Percentiles rank a stretch among this genome's conserved stretches.
Evolutionary conservation across 1,139 yeast species (phyloP).

Genomic region (Pichia sp.): DNA sequence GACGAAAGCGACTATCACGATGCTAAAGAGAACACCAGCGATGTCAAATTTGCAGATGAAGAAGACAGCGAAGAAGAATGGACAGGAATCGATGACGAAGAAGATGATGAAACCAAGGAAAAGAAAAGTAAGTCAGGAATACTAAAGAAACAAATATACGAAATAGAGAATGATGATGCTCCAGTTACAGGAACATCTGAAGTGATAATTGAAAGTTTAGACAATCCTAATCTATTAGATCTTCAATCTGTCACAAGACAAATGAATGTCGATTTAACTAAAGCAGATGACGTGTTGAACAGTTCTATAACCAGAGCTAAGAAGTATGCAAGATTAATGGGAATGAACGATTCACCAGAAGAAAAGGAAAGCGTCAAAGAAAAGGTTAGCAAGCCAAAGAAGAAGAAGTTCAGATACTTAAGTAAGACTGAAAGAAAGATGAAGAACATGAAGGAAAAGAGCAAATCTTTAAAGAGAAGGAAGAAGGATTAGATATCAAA

Average conservation of each 20-base stretch:
- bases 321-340: conserved; percentile 66
- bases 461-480: conserved; percentile 21
- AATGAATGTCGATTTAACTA: conserved; percentile 61
- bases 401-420: conserved; percentile 86
- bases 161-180: conserved; percentile 44
- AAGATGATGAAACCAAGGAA: conserved; percentile 14
- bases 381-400: conserved; percentile 40
- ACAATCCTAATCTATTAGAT: conserved; percentile 40
- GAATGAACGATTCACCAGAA: conserved; percentile 30
- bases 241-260: conserved; percentile 41
- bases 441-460: conserved; percentile 57
- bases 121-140: conserved; percentile 34
- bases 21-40: conserved; percentile 3
- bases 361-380: conserved; percentile 24
- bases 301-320: conserved; percentile 68
- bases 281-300: conserved; percentile 59
- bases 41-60: background rate
- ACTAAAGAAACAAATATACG: conserved; percentile 46
- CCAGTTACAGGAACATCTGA: conserved; percentile 57
- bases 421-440: conserved; percentile 74
- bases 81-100: conserved; percentile 23
- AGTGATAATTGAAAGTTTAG: conserved; percentile 58
- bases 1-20: conserved; percentile 15
- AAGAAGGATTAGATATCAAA: conserved; percentile 15
- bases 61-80: conserved; percentile 10